Evolutionary conservation across 1,284 basidiomycete genomes (phyloP).

Genomic region (Kalmanozyma brasiliensis): DNA sequence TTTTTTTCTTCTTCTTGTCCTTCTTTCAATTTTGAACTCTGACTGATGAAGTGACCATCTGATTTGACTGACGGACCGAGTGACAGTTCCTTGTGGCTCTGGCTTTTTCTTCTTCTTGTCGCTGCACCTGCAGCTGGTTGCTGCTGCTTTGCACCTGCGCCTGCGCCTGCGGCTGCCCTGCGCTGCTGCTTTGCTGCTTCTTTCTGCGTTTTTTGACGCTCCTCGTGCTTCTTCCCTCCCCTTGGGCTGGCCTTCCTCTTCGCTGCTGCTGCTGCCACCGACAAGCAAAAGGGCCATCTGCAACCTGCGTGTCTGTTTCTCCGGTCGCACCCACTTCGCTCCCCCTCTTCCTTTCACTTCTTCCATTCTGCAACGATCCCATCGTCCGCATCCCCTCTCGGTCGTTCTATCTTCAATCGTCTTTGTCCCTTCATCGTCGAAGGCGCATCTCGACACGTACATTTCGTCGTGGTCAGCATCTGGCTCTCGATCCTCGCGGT

Average conservation of each 20-base stretch:
- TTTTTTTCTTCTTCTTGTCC: slow-evolving; percentile 4
- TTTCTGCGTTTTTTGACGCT: slow-evolving; percentile 6
- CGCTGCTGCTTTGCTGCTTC: slow-evolving; percentile 1
- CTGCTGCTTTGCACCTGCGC: slow-evolving; percentile 15
- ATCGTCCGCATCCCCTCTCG: slow-evolving; percentile 2
- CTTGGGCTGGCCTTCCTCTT: slow-evolving; percentile 3
- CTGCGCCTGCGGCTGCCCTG: slow-evolving; percentile 15
- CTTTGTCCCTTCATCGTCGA: slow-evolving; percentile 8
- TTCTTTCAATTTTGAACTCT: slow-evolving; percentile 5
- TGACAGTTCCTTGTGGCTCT: neutral
- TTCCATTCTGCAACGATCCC: too few relatives aligned
- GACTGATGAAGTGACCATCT: neutral
- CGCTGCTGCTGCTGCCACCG: slow-evolving; percentile 14
- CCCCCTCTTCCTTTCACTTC: slow-evolving; percentile 6
- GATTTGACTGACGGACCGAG: slow-evolving; percentile 6
- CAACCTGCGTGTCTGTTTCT: slow-evolving; percentile 44
- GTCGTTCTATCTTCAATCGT: neutral
- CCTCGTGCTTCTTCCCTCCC: slow-evolving; percentile 8
- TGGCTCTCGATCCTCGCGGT: slow-evolving; percentile 1
- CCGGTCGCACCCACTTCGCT: slow-evolving; percentile 6
- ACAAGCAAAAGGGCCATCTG: slow-evolving; percentile 35
- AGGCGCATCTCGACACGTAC: slow-evolving; percentile 22
- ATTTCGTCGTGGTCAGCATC: slow-evolving; percentile 9
- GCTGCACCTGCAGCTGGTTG: slow-evolving; percentile 27
- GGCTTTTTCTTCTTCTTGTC: slow-evolving; percentile 9